Conservation (phyloP, 257 asterid species). For the Hygrophila difformis region DNA sequence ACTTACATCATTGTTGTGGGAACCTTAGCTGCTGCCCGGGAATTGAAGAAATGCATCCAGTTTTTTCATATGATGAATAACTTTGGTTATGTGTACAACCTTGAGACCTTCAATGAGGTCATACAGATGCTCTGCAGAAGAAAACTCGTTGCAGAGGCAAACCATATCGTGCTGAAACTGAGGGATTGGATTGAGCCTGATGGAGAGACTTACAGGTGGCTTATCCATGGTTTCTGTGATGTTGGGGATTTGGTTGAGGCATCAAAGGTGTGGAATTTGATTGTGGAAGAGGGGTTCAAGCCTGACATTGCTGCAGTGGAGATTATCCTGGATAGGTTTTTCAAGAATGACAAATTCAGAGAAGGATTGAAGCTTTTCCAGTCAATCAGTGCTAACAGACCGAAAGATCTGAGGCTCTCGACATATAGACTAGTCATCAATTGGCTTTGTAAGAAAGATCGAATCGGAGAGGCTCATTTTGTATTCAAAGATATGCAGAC, state of each 20-base stretch:
- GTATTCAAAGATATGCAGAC: conserved; percentile 64
- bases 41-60: conserved; percentile 74
- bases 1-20: conserved; percentile 55
- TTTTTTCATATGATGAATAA: conserved; percentile 71
- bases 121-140: conserved; percentile 47
- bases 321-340: conserved; percentile 54
- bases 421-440: conserved; percentile 55
- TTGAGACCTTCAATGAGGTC: conserved; percentile 46
- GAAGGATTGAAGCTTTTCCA: conserved; percentile 71
- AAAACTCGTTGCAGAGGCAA: conserved; percentile 73
- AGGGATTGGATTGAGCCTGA: conserved; percentile 45
- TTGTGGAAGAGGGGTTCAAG: conserved; percentile 69
- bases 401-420: conserved; percentile 34
- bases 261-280: conserved; percentile 75
- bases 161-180: conserved; percentile 55
- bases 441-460: conserved; percentile 80
- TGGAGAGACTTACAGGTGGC: conserved; percentile 62
- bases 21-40: conserved; percentile 66
- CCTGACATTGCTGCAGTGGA: conserved; percentile 32
- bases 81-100: conserved; percentile 53
- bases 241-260: conserved; percentile 81
- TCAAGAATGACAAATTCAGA: conserved; percentile 44
- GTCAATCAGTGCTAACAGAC: conserved; percentile 43
- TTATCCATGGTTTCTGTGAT: conserved; percentile 73
- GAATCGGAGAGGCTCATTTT: conserved; percentile 42